These are phyloP conservation scores for Mortierella sp. DNA, from an alignment of 371 early-diverging fungal genomes.

Conservation along the genomic window DNA sequence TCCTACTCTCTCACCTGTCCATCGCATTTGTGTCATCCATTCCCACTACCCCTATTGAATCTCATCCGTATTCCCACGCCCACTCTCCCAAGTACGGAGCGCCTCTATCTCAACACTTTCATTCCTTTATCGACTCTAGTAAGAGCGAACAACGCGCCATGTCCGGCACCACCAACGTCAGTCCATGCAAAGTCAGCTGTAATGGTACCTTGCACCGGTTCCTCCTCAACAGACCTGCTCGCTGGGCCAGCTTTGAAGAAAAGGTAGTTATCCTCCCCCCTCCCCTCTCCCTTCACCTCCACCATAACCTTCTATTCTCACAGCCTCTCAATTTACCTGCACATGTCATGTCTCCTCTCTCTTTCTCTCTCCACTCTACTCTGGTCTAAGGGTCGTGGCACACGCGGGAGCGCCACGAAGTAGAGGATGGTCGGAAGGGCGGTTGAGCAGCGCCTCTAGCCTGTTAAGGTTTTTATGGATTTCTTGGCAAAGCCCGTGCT, in stretches of 20 bases:
- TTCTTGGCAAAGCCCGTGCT: no score
- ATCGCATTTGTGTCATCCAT: no score
- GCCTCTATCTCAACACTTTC: background rate
- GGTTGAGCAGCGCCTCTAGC: no score
- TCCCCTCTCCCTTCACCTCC: no score
- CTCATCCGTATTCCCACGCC: no score
- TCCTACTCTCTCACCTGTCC: background rate
- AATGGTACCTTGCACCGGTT: slow-evolving; percentile 43
- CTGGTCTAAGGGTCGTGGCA: no score
- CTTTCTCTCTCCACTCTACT: background rate
- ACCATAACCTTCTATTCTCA: background rate
- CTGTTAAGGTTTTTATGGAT: no score
- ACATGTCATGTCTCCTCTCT: background rate
- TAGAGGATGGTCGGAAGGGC: no score
- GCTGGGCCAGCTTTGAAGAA: slow-evolving; percentile 40
- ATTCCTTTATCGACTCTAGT: background rate
- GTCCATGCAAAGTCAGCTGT: slow-evolving; percentile 46
- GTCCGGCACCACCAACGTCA: slow-evolving; percentile 11
- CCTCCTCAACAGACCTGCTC: slow-evolving; percentile 29
- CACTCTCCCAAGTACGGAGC: no score
- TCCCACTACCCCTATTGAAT: no score
- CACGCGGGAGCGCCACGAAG: no score
- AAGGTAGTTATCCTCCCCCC: slow-evolving; percentile 31
- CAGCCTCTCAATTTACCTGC: background rate
- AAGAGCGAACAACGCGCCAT: background rate